Base-by-base conservation (phyloP, 108 stramenopile genomes). In the Pseudonitzschia multiseries region DNA sequence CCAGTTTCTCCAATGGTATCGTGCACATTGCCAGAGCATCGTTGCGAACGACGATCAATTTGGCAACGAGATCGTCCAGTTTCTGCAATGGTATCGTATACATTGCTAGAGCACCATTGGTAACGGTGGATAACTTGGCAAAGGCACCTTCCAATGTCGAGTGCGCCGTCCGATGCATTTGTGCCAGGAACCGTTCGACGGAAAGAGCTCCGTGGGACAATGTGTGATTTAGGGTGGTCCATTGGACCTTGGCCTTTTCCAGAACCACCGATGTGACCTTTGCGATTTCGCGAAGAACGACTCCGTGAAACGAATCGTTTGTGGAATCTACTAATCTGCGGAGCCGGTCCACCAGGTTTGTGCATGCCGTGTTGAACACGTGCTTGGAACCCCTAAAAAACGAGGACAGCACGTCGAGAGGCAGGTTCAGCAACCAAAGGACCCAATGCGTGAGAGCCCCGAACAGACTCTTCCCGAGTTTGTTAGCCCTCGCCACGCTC, bases 381-480 rank as follows among this genome's bases (percentile, higher is more conserved):
- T 44, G 13, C 21, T 18, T 48, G n/a, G 66, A 50, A 28, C 44
- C 65, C 17, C 48, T 43, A 17, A 57, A 26, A 1, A 72, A 12
- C 6, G 77, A 54, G 20, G 56, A 46, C 8, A 62, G 33, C 48
- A 78, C 52, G 27, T 50, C 44, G 27, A 61, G 15, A 0, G 79
- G 74, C 27, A 79, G 31, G 54, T 72, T 40, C 8, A 72, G 31
- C 40, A 79, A 20, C 69, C 69, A 79, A 18, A 50, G 14, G 21
- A 73, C 3, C 44, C 54, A 62, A 26, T 50, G 43, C 40, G 57
- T 51, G 69, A 74, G 5, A 18, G 52, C 40, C 40, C 68, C 73
- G 26, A 79, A 32, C 1, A 71, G 54, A 8, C 59, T 65, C 29
- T 79, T 54, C 24, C 68, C 73, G 4, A 68, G 72, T 21, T 57